A percentile compares a stretch with the other conserved stretches of the same genome.
Conservation (phyloP, 1,139 yeast species). For the Candida frijolesensis region DNA sequence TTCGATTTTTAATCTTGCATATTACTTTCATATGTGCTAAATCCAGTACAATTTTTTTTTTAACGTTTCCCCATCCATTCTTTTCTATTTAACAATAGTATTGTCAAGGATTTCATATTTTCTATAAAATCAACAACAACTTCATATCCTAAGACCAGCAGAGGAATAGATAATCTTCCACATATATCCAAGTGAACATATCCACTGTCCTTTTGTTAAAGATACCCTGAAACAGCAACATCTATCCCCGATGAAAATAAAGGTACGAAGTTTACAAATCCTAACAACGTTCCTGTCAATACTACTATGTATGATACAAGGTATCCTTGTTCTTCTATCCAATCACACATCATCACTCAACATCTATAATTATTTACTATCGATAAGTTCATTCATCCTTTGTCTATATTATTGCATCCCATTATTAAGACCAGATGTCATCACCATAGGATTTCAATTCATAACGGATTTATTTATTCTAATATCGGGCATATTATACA, state of each 20-base stretch:
- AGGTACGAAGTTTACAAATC: constrained; percentile 10
- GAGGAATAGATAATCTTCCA: too few species aligned
- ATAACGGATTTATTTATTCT: constrained; percentile 19
- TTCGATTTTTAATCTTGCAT: too few species aligned
- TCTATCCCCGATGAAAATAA: not conserved
- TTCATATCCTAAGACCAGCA: too few species aligned
- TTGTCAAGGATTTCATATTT: too few species aligned
- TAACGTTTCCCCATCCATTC: too few species aligned
- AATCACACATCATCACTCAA: constrained; percentile 2
- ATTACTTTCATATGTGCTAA: too few species aligned
- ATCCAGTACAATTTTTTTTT: too few species aligned
- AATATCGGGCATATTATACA: constrained; percentile 21
- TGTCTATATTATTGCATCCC: constrained; percentile 6
- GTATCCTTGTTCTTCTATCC: constrained; percentile 7
- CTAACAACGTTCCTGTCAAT: constrained; percentile 5
- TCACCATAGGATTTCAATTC: constrained; percentile 12
- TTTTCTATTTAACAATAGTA: too few species aligned
- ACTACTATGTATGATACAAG: constrained; percentile 7
- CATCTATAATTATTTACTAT: constrained; percentile 9
- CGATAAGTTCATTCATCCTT: constrained; percentile 9
- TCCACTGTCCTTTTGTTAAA: too few species aligned
- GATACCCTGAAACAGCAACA: not conserved
- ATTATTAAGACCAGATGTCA: constrained; percentile 4
- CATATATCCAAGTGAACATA: too few species aligned
- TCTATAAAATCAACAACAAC: too few species aligned